phyloP scores from a whole-genome alignment of 2,329 filamentous ascomycete genomes.

The Colletotrichum liaoningense region DNA sequence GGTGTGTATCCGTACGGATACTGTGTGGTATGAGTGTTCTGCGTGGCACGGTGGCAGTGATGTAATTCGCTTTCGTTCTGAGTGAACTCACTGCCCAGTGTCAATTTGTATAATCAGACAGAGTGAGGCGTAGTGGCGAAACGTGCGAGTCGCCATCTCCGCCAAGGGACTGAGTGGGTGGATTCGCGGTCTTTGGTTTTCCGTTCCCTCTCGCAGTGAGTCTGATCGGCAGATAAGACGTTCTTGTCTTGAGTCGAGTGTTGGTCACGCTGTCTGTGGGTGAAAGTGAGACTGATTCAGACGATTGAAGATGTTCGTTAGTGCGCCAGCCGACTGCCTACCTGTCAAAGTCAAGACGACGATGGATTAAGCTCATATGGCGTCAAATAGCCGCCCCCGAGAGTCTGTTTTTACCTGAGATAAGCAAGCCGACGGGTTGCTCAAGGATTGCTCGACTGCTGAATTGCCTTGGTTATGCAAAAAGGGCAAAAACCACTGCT shows the following conservation, averaged over 20 bases:
- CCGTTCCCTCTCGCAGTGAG: not conserved
- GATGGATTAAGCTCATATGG: not conserved
- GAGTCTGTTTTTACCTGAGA: not conserved
- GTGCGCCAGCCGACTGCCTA: not conserved
- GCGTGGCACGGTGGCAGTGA: not conserved
- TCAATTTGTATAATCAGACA: not conserved
- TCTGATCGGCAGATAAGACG: too few species aligned
- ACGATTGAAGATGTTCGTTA: not conserved
- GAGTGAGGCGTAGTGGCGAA: not conserved
- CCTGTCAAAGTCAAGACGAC: not conserved
- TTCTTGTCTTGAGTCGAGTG: too few species aligned
- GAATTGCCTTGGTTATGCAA: too few species aligned
- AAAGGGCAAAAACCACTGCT: too few species aligned
- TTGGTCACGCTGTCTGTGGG: not conserved
- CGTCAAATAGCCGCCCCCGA: not conserved
- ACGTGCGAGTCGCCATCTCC: not conserved
- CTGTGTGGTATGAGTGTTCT: not conserved
- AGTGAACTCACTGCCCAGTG: not conserved
- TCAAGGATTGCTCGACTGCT: too few species aligned
- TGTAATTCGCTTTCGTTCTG: not conserved
- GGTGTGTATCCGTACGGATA: too few species aligned
- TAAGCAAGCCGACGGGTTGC: not conserved
- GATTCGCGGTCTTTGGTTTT: not conserved
- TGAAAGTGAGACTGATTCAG: not conserved
- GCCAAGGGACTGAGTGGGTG: not conserved